Evolutionary conservation across 345 rosid genomes (phyloP).

Genomic region (Rhodamnia argentea): DNA sequence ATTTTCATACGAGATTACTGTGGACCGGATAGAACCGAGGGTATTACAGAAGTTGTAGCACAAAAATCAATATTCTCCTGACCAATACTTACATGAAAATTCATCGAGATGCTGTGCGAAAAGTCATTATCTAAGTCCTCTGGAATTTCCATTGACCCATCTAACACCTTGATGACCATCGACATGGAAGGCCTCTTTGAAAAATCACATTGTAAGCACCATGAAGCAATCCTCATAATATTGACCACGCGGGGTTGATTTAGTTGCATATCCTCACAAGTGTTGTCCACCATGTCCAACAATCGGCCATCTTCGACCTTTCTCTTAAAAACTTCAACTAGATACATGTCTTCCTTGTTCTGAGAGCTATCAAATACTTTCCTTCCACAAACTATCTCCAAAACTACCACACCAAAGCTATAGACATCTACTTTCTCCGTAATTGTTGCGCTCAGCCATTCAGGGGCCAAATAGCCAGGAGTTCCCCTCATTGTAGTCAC

Average conservation of each 20-base stretch:
- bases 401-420: conserved; percentile 21
- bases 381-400: conserved; percentile 23
- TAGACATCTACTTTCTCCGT: conserved; percentile 24
- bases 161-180: conserved; percentile 17
- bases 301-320: conserved; percentile 8
- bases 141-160: conserved; percentile 4
- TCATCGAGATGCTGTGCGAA: too few relatives aligned
- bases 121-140: not conserved
- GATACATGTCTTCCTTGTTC: conserved; percentile 8
- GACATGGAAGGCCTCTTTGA: conserved; percentile 23
- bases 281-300: conserved; percentile 12
- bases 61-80: too few relatives aligned
- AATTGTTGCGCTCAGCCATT: conserved; percentile 9
- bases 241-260: not conserved
- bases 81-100: too few relatives aligned
- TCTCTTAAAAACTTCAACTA: conserved; percentile 4
- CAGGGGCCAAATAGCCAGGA: conserved; percentile 12
- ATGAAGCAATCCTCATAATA: conserved; percentile 14
- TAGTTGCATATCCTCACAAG: conserved; percentile 1
- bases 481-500: conserved; percentile 18
- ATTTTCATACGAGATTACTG: too few relatives aligned
- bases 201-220: conserved; percentile 27
- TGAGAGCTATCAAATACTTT: conserved; percentile 6
- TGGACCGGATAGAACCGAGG: too few relatives aligned
- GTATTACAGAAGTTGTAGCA: too few relatives aligned